A percentile compares a stretch with the other conserved stretches of the same genome.
phyloP scores from a whole-genome alignment of 2,329 filamentous ascomycete species.

The Phyllosticta citribraziliensis region DNA sequence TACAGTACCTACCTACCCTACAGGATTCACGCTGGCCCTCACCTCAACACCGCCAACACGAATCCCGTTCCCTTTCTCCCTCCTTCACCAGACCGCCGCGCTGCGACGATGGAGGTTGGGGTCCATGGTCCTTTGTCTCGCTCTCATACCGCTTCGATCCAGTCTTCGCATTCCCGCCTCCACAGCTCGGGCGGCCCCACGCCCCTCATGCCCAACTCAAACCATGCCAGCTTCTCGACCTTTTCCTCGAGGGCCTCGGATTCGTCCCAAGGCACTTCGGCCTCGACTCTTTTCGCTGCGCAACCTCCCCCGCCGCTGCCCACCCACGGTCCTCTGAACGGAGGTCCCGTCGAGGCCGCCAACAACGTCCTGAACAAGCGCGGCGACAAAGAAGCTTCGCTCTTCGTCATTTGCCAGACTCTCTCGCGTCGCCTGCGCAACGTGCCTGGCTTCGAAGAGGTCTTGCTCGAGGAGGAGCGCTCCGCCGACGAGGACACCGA shows the following conservation, averaged over 20 bases:
- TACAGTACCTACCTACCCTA: background rate
- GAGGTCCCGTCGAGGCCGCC: slow-evolving; percentile 62
- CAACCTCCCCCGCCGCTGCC: slow-evolving; percentile 21
- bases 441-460: slow-evolving; percentile 72
- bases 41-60: background rate
- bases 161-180: slow-evolving; percentile 12
- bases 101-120: slow-evolving; percentile 24
- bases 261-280: slow-evolving; percentile 36
- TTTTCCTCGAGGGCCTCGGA: slow-evolving; percentile 39
- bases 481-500: slow-evolving; percentile 60
- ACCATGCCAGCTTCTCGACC: slow-evolving; percentile 38
- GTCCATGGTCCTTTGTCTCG: slow-evolving; percentile 21
- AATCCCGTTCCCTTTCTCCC: slow-evolving; percentile 4
- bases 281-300: slow-evolving; percentile 35
- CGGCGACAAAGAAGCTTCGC: slow-evolving; percentile 79
- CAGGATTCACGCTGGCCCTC: too few relatives aligned
- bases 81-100: slow-evolving; percentile 3
- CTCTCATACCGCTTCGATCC: slow-evolving; percentile 17
- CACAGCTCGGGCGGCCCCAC: slow-evolving; percentile 21
- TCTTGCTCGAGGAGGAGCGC: slow-evolving; percentile 62
- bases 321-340: slow-evolving; percentile 32
- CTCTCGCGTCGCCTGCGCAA: slow-evolving; percentile 71
- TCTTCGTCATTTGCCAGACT: slow-evolving; percentile 90
- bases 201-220: slow-evolving; percentile 29
- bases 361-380: slow-evolving; percentile 96